phyloP scores from a whole-genome alignment of 2,329 filamentous ascomycete genomes.

The Diaporthe batatas region DNA sequence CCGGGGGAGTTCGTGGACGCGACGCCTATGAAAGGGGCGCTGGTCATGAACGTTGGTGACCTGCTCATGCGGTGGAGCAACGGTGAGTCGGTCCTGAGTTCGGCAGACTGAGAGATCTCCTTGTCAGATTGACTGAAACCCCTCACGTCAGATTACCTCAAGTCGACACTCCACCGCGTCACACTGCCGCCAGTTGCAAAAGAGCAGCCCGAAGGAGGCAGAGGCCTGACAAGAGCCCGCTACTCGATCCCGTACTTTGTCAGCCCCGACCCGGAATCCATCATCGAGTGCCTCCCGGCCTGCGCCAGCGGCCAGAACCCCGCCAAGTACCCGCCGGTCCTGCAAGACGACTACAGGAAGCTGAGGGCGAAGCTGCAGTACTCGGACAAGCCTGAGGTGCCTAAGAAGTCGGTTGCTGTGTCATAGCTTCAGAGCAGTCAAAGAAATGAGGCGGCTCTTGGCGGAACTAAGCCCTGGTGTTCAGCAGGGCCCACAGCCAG shows the following conservation, averaged over 20 bases:
- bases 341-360: slow-evolving; percentile 41
- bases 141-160: slow-evolving; percentile 35
- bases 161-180: slow-evolving; percentile 42
- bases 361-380: slow-evolving; percentile 42
- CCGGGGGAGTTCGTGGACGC: slow-evolving; percentile 41
- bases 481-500: neutral
- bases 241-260: slow-evolving; percentile 73
- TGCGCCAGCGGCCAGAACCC: slow-evolving; percentile 57
- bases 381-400: slow-evolving; percentile 28
- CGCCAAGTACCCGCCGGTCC: slow-evolving; percentile 60
- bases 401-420: slow-evolving; percentile 18
- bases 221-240: slow-evolving; percentile 50
- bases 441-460: too few species aligned
- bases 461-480: neutral
- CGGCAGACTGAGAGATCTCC: neutral
- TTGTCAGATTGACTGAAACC: neutral
- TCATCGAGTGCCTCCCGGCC: slow-evolving; percentile 65
- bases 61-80: slow-evolving; percentile 43
- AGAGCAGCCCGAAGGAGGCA: slow-evolving; percentile 54
- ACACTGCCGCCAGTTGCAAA: slow-evolving; percentile 30
- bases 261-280: slow-evolving; percentile 59
- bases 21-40: slow-evolving; percentile 37
- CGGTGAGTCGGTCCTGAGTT: slow-evolving; percentile 13
- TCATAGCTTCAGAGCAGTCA: neutral
- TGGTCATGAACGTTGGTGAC: slow-evolving; percentile 42